Conservation (phyloP, 306 rosid species). For the Hippophae gyantsensis region DNA sequence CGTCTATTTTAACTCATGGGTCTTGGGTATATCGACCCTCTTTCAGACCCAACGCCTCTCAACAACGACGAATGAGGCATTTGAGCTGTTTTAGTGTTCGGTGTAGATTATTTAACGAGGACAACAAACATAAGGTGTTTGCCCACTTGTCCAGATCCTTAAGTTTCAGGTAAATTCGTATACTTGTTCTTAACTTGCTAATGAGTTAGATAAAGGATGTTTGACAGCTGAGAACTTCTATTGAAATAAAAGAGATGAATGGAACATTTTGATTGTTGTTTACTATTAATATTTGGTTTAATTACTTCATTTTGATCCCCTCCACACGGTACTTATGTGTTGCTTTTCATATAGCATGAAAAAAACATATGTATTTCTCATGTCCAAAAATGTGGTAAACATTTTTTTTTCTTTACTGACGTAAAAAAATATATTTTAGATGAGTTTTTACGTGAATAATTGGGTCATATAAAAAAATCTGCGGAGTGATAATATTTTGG, state of each 20-base stretch:
- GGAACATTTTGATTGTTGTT: not conserved
- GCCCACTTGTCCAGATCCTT: conserved; percentile 20
- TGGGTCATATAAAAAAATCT: no score
- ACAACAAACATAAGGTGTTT: not conserved
- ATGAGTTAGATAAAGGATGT: not conserved
- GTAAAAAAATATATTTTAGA: no score
- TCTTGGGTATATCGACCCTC: conserved; percentile 12
- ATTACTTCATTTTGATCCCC: no score
- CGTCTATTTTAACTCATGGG: conserved; percentile 22
- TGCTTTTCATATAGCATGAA: no score
- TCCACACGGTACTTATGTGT: no score
- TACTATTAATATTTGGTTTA: not conserved
- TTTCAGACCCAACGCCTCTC: conserved; percentile 9
- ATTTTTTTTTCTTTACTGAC: no score
- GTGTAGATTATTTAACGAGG: conserved; percentile 12
- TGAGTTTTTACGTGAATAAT: no score
- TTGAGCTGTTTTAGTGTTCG: conserved; percentile 14
- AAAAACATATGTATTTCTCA: no score
- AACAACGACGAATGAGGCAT: conserved; percentile 12
- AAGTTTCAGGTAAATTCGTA: conserved; percentile 18
- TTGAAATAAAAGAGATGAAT: not conserved
- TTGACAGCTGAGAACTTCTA: not conserved
- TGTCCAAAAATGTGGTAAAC: no score
- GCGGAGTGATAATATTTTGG: no score
- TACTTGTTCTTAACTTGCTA: not conserved